These are phyloP conservation scores for Rhizoclosmatium sp. DNA, from an alignment of 192 early-diverging fungal species.

Conservation along the genomic window DNA sequence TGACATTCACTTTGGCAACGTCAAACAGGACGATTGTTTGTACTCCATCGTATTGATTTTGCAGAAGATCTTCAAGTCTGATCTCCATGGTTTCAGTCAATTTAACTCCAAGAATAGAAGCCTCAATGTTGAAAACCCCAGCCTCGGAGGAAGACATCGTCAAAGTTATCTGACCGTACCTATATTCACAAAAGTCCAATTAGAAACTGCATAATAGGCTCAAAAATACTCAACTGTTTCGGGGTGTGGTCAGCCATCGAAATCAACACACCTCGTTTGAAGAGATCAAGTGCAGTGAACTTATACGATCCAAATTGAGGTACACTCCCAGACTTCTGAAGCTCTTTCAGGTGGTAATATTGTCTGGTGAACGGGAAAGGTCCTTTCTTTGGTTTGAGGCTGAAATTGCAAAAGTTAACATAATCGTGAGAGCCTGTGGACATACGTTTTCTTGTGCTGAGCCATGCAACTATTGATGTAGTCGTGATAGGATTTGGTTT, in stretches of 20 bases:
- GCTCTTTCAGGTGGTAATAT: slow-evolving; percentile 90
- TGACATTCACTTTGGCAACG: slow-evolving; percentile 94
- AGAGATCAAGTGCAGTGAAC: slow-evolving; percentile 92
- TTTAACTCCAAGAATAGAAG: slow-evolving; percentile 73
- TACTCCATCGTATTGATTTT: slow-evolving; percentile 92
- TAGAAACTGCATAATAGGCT: neutral
- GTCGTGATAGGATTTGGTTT: slow-evolving; percentile 88
- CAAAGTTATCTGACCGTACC: slow-evolving; percentile 85
- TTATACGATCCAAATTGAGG: slow-evolving; percentile 98
- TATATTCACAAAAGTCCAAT: slow-evolving; percentile 36
- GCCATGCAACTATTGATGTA: slow-evolving; percentile 91
- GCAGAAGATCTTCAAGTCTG: slow-evolving; percentile 90
- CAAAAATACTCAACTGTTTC: slow-evolving; percentile 71
- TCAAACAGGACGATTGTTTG: slow-evolving; percentile 92
- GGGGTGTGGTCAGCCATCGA: slow-evolving; percentile 82
- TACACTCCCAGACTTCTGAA: slow-evolving; percentile 84
- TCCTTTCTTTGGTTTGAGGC: slow-evolving; percentile 67
- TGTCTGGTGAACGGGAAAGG: slow-evolving; percentile 91
- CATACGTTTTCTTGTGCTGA: slow-evolving; percentile 71
- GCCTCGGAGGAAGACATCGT: slow-evolving; percentile 92
- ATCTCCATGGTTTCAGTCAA: slow-evolving; percentile 76
- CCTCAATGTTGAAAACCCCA: slow-evolving; percentile 91
- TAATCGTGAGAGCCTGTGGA: neutral
- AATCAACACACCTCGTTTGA: slow-evolving; percentile 92
- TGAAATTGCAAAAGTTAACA: neutral